Evolutionary conservation across 257 asterid species (phyloP).

Genomic region (Nicotiana obtusifolia): DNA sequence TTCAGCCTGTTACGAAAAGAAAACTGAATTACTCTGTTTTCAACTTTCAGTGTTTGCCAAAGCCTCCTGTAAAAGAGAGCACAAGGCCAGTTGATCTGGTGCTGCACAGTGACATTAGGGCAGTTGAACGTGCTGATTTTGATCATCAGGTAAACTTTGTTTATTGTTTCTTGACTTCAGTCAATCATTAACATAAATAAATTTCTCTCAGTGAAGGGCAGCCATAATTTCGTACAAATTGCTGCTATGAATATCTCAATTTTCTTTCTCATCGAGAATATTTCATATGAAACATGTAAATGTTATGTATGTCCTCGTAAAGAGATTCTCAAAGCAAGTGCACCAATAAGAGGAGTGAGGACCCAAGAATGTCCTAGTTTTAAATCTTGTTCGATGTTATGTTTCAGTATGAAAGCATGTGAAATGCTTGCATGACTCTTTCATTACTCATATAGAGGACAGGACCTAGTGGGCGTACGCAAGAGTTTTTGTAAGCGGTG

Average conservation of each 20-base stretch:
- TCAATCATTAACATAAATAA: background rate
- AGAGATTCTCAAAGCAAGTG: background rate
- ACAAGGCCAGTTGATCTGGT: conserved; percentile 72
- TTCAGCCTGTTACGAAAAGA: background rate
- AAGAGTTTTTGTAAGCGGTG: too few relatives aligned
- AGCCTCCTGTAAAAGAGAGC: conserved; percentile 68
- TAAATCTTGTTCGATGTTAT: background rate
- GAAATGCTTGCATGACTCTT: background rate
- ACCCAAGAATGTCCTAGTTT: background rate
- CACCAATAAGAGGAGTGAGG: background rate
- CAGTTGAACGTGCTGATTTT: conserved; percentile 83
- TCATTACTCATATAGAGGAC: background rate
- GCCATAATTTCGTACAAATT: background rate
- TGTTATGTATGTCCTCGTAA: background rate
- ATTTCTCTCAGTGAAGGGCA: background rate
- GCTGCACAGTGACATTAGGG: conserved; percentile 74
- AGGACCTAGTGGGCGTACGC: too few relatives aligned
- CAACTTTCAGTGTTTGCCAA: conserved; percentile 52
- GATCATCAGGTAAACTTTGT: conserved; percentile 56
- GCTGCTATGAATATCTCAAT: background rate
- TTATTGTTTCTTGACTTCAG: background rate
- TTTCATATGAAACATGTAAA: background rate
- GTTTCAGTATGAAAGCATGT: background rate
- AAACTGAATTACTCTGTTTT: background rate
- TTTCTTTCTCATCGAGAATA: background rate